These are phyloP conservation scores for Phytophthora vignae DNA, from an alignment of 352 stramenopile species.

Conservation along the genomic window DNA sequence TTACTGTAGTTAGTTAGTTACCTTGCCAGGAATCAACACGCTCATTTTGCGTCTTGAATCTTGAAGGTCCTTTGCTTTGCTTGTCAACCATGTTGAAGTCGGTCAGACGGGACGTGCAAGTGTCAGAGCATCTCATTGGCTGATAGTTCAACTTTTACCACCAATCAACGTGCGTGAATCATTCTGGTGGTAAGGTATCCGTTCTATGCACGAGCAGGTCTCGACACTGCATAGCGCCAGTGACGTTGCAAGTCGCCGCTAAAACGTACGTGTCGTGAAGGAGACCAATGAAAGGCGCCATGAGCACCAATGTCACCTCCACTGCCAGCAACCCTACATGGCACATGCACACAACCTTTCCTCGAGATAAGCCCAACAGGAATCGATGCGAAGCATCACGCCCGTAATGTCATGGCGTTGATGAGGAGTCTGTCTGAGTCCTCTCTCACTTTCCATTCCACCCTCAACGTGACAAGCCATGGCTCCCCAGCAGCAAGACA, in stretches of 20 bases:
- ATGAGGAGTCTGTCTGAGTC: not conserved
- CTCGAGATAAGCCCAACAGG: not conserved
- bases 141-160: not conserved
- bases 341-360: not conserved
- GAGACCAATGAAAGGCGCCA: conserved; percentile 1
- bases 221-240: not conserved
- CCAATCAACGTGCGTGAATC: not conserved
- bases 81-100: conserved; percentile 10
- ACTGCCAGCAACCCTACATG: not conserved
- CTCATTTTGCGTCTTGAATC: not conserved
- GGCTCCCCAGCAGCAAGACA: conserved; percentile 4
- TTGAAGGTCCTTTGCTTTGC: not conserved
- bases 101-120: not conserved
- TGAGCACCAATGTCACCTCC: not conserved
- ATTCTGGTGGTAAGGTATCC: not conserved
- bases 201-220: not conserved
- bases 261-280: not conserved
- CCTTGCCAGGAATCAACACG: too few species aligned
- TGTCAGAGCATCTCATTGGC: not conserved
- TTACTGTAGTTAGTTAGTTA: too few species aligned
- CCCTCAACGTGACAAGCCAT: not conserved
- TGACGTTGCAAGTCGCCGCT: conserved; percentile 5
- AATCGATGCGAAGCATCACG: not conserved
- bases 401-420: not conserved
- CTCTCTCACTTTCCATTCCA: conserved; percentile 3